Percentiles rank a stretch among this genome's conserved stretches.
Evolutionary conservation across 2,329 filamentous ascomycete species (phyloP).

Genomic region (Calonectria ilicicola): DNA sequence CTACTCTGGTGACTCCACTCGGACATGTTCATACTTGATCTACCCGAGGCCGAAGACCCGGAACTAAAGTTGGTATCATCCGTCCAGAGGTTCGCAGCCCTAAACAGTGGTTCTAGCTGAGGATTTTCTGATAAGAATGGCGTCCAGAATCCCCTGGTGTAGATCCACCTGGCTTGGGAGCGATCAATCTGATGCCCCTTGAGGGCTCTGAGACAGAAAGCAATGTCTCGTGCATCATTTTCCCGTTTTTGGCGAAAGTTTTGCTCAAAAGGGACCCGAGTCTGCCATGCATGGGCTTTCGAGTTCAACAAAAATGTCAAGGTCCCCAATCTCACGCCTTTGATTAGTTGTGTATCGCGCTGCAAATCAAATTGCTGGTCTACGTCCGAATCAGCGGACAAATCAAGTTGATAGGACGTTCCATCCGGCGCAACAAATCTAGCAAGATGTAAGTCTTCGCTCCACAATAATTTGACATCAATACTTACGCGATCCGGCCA

Average conservation of each 20-base stretch:
- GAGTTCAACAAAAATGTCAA: background rate
- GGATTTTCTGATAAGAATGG: background rate
- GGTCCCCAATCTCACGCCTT: background rate
- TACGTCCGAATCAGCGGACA: background rate
- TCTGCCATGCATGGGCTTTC: background rate
- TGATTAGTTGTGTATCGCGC: background rate
- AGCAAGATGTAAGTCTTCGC: background rate
- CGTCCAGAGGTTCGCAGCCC: background rate
- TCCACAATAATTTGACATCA: background rate
- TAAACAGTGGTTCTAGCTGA: background rate
- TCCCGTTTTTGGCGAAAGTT: background rate
- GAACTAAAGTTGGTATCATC: background rate
- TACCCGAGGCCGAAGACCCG: too few species aligned
- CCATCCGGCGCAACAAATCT: background rate
- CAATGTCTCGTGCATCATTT: background rate
- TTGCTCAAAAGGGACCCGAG: background rate
- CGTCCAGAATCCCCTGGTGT: background rate
- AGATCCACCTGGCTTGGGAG: background rate
- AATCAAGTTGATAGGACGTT: background rate
- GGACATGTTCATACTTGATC: too few species aligned
- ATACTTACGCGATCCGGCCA: background rate
- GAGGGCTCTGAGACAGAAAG: background rate
- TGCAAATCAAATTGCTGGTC: background rate
- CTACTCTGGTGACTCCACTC: too few species aligned
- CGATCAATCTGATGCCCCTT: background rate